These are phyloP conservation scores for Alternaria tenuissima DNA, from an alignment of 2,329 filamentous ascomycete genomes.

Conservation along the genomic window DNA sequence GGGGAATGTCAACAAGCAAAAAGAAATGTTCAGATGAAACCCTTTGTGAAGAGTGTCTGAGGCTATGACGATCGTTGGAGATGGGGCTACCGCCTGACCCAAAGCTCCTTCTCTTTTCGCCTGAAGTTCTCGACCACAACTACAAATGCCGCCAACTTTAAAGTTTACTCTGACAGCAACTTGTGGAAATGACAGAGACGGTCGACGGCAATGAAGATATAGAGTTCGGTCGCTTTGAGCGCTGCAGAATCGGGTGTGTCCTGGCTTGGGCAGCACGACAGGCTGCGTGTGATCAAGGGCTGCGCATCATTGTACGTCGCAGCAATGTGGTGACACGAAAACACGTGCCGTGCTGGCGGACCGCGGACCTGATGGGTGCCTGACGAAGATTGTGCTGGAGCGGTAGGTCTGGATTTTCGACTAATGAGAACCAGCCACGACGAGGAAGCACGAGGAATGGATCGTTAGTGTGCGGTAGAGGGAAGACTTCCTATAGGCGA, in stretches of 20 bases:
- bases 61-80: not conserved
- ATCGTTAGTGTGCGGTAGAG: conserved; percentile 25
- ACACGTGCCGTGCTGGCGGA: conserved; percentile 33
- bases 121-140: not conserved
- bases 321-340: conserved; percentile 18
- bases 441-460: conserved; percentile 24
- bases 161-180: not conserved
- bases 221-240: not conserved
- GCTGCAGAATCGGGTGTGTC: conserved; percentile 8
- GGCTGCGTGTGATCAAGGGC: conserved; percentile 24
- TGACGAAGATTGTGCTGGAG: conserved; percentile 24
- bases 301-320: conserved; percentile 25
- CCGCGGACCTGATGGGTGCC: conserved; percentile 21
- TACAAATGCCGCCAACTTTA: not conserved
- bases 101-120: conserved; percentile 8
- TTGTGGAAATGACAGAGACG: not conserved
- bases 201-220: not conserved
- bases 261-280: conserved; percentile 27
- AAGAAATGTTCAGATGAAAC: not conserved
- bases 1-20: not conserved
- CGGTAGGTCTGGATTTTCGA: conserved; percentile 21
- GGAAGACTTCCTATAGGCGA: conserved; percentile 35
- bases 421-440: conserved; percentile 46
- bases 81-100: not conserved
- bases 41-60: not conserved